phyloP scores from a whole-genome alignment of 257 asterid genomes.

The Solanum corneliomulleri region DNA sequence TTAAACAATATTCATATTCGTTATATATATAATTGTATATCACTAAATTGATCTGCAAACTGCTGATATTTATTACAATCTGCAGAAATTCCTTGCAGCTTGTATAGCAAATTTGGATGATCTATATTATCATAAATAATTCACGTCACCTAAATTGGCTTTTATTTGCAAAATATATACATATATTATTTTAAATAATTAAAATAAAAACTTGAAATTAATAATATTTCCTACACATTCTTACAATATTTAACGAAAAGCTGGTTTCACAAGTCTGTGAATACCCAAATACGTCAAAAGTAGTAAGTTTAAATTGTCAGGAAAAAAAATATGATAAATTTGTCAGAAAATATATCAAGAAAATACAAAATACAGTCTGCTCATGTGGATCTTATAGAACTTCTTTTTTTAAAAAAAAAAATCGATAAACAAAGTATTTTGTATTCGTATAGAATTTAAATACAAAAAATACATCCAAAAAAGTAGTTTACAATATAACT shows the following conservation, averaged over 20 bases:
- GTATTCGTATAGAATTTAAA: neutral
- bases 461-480: too few species aligned
- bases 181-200: neutral
- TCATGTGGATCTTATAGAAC: neutral
- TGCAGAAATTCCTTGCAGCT: too few species aligned
- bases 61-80: too few species aligned
- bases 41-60: too few species aligned
- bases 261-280: neutral
- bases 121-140: neutral
- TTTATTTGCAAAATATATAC: neutral
- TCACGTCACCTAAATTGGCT: neutral
- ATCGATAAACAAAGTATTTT: too few species aligned
- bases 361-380: neutral
- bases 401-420: too few species aligned
- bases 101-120: neutral
- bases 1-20: too few species aligned
- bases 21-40: too few species aligned
- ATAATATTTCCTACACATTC: neutral
- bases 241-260: neutral
- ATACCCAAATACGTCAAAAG: neutral
- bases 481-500: too few species aligned
- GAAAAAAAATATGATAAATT: neutral
- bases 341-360: neutral
- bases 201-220: neutral
- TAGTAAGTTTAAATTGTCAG: neutral